These are phyloP conservation scores for Gastroboletus turbinatus DNA, from an alignment of 1,284 basidiomycete species.

Conservation along the genomic window DNA sequence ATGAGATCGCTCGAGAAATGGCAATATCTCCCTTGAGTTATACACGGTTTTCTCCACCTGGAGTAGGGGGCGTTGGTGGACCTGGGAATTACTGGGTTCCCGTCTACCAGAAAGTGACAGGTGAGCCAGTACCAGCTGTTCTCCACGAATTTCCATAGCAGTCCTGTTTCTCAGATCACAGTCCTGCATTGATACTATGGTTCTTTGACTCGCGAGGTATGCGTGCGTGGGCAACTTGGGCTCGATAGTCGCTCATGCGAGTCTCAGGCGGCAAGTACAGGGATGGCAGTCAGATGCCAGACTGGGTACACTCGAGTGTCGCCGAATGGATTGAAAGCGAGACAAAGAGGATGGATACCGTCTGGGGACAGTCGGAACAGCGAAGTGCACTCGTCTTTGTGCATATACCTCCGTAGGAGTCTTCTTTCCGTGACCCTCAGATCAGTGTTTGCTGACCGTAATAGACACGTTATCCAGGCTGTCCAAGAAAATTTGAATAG, in stretches of 20 bases:
- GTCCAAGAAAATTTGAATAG: conserved; percentile 51
- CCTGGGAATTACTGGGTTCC: conserved; percentile 73
- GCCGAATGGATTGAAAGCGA: conserved; percentile 59
- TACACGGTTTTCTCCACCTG: conserved; percentile 55
- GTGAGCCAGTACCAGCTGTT: conserved; percentile 18
- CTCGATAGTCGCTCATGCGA: conserved; percentile 1
- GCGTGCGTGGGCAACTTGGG: background rate
- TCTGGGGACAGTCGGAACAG: conserved; percentile 54
- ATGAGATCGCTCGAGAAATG: conserved; percentile 58
- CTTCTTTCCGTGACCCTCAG: background rate
- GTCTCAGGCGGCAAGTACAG: conserved; percentile 48
- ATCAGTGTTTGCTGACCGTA: background rate
- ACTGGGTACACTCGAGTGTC: conserved; percentile 67
- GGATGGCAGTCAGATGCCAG: conserved; percentile 47
- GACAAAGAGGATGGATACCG: conserved; percentile 42
- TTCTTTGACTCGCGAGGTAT: conserved; percentile 72
- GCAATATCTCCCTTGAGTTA: conserved; percentile 59
- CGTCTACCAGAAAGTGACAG: conserved; percentile 37
- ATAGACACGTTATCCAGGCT: conserved; percentile 50
- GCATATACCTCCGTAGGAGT: conserved; percentile 61
- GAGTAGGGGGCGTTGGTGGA: conserved; percentile 60
- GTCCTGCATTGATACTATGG: conserved; percentile 58
- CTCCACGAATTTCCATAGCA: background rate
- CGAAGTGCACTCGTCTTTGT: conserved; percentile 65
- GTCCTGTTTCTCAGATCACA: conserved; percentile 35